Base-by-base conservation (phyloP, 2,329 filamentous ascomycete genomes). In the Venturia pyrina region DNA sequence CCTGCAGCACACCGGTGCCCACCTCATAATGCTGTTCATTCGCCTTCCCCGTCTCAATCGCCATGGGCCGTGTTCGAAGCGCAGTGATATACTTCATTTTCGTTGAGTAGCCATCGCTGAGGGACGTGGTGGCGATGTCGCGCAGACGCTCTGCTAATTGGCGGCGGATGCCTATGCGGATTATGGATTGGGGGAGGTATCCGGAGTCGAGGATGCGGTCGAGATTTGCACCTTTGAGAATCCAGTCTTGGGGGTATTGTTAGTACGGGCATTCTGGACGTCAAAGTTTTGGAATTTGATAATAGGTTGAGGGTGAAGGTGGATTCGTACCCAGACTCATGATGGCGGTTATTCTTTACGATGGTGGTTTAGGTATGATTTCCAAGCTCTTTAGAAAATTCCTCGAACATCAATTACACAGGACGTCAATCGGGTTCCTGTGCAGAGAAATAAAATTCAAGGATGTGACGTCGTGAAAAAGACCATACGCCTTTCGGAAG, bases 1-100 rank as follows among this genome's bases (percentile, higher is more conserved):
- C 83, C 37, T 77, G 75, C 50, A 90, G 74, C 32, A 89, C 83
- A 3, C 84, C 85, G 0, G 87, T 88, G 48, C 85, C 86, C 50
- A 90, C 87, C 75, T 90, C 87, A 72, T 90, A 90, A 75, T 90
- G 87, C 79, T 90, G 87, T 70, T 83, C 78, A 73, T 90, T 89
- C 28, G 88, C 87, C 1, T 66, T 66, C 10, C 32, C 57, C 0
- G 87, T 89, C 73, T 88, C 85, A 69, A 89, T 82, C n/a, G 87
- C 88, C 68, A 90, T 89, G 13, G 87, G 86, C 44, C 82, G 79
- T 19, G 76, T 78, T 24, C 85, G 81, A n/a, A 89, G 78, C 3
- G 80, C 75, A 63, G 83, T 78, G 13, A 90, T 80, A 72, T 87
- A 89, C 32, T 77, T 76, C 82, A 88, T 87, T 73, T 89, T 90